Evolutionary conservation across 768 basidiomycete species (phyloP).

Genomic region (Suillus subaureus): DNA sequence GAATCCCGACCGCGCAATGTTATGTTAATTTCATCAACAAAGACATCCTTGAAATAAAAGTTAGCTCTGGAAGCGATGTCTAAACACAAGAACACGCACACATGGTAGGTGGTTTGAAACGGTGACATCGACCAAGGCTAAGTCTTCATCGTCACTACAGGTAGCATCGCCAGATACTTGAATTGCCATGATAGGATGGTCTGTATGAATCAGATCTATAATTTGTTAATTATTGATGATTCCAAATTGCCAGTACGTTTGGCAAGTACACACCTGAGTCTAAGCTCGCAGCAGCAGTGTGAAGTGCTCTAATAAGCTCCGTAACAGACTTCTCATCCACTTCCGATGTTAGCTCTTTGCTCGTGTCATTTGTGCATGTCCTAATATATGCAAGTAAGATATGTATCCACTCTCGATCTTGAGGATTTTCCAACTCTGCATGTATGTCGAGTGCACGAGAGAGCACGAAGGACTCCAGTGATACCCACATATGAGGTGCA

Average conservation of each 20-base stretch:
- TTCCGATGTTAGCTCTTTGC: constrained; percentile 54
- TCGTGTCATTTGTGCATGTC: constrained; percentile 59
- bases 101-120: constrained; percentile 74
- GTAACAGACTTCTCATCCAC: constrained; percentile 56
- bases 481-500: constrained; percentile 79
- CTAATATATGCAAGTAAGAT: constrained; percentile 77
- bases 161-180: constrained; percentile 47
- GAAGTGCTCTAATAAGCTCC: constrained; percentile 51
- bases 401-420: constrained; percentile 80
- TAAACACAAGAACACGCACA: constrained; percentile 47
- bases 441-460: constrained; percentile 74
- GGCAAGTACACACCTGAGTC: constrained; percentile 49
- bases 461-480: constrained; percentile 78
- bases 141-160: constrained; percentile 64
- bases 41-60: constrained; percentile 48
- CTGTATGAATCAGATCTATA: constrained; percentile 65
- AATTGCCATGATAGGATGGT: constrained; percentile 70
- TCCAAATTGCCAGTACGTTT: constrained; percentile 3
- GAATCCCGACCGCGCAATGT: constrained; percentile 63
- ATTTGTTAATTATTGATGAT: constrained; percentile 13
- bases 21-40: constrained; percentile 63
- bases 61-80: constrained; percentile 12
- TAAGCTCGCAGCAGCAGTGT: constrained; percentile 49
- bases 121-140: constrained; percentile 58
- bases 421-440: constrained; percentile 51